Evolutionary conservation across 768 basidiomycete species (phyloP), one percentile per base, ranked within the genome.

Genomic region (Mycena haematopus): DNA sequence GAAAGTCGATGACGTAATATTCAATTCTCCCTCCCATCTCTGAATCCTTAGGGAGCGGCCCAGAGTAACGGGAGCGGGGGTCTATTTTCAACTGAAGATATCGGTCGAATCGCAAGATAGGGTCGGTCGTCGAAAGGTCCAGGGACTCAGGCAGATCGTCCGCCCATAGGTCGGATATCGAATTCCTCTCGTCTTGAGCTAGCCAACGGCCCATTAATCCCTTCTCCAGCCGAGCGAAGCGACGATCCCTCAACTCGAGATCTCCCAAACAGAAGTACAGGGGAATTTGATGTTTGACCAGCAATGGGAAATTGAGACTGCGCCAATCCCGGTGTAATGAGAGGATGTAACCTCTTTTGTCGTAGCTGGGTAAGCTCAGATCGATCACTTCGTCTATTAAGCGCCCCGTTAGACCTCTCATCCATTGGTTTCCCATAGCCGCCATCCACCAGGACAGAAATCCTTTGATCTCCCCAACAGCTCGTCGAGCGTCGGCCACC

Each of bases 201-300:
- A 38, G 36, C 36, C 36, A 38, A 8, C 13, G 2, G 5, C 17
- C 0, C 5, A 59, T 31, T 11, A 52, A 5, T 2, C 21, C 2
- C 5, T 49, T 49, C 15, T 42, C 15, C 15, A 59, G 35, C 0
- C 56, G 36, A 0, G 1, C 6, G 27, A 59, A 51, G 2, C 58
- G 38, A 11, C 1, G 1, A 19, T 52, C 50, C 0, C 22, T 38
- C 21, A 8, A 2, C 19, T 59, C 50, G n/a, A 57, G 50, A 2
- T 38, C 9, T 3, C 46, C 56, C 58, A 49, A 59, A 0, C 44
- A 38, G 40, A 31, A 59, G 50, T 9, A 59, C 1, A 59, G 5
- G 1, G 58, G 50, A 0, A 59, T 14, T 15, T 22, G 1, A 15
- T 22, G 10, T 10, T 15, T 3, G 2, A 52, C 3, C 3, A 40